Evolutionary conservation across 2,329 filamentous ascomycete species (phyloP), one percentile per base, ranked within the genome.

Genomic region (Sporothrix variecibatus): DNA sequence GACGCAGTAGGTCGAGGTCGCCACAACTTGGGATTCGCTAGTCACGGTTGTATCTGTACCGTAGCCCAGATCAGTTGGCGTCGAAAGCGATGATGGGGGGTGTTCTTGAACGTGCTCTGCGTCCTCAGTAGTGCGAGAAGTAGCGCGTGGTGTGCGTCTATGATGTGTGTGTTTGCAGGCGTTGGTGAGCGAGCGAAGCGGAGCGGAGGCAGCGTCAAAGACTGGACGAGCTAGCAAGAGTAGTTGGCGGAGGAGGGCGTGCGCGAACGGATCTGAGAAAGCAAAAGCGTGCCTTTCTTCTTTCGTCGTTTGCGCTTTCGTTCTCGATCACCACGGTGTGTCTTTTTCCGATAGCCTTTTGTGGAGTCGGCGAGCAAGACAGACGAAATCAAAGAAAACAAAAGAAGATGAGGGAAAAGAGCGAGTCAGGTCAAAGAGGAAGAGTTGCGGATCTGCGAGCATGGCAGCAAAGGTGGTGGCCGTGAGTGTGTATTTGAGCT

Each of bases 401-500:
- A 51, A 34, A 70, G 46, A 58, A 12, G 60, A 43, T 67, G 43
- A 79, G 77, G 77, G 77, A 15, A 65, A 34, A 26, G 56, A 38
- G 60, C 58, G 58, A 74, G 68, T 72, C 31, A 56, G 60, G 31
- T 67, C 26, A n/a, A 43, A 58, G 71, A 71, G 38, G 49, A 43
- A 56, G 58, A 49, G 46, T 26, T 28, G 28, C 49, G 26, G 58
- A 49, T 58, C 20, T 28, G 28, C 60, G 26, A 38, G 17, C 20
- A 40, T n/a, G 0, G 72, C 65, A 56, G 77, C 79, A 78, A 80
- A 71, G 72, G 67, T 75, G 80, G 81, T 81, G 80, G 81, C 80
- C 79, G 77, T 75, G 78, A 78, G 80, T 80, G 80, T 79, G 80
- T 82, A 81, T 83, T 81, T 81, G 34, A 34, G 8, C 8, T 34